phyloP scores from a whole-genome alignment of 2,329 filamentous ascomycete species.

The Epichloe festucae region DNA sequence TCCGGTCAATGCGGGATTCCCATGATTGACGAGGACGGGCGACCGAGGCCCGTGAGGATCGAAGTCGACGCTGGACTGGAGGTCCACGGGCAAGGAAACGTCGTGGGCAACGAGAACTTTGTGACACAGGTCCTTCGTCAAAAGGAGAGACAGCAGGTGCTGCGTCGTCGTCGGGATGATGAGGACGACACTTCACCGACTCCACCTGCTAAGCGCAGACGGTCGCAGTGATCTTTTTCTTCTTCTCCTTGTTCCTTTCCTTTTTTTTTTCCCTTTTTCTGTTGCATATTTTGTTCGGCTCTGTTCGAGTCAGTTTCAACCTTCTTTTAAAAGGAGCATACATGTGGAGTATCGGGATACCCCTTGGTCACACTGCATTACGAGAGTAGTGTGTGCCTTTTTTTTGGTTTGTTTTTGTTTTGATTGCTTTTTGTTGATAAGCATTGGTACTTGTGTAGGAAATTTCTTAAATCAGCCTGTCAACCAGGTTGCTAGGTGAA shows the following conservation, averaged over 20 bases:
- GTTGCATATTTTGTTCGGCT: not conserved
- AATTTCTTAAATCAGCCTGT: too few species aligned
- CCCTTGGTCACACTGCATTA: not conserved
- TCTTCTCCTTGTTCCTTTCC: not conserved
- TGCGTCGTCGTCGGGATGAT: constrained; percentile 11
- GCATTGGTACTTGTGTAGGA: too few species aligned
- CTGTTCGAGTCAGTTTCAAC: not conserved
- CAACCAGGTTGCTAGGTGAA: too few species aligned
- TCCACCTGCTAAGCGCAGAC: not conserved
- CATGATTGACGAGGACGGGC: constrained; percentile 33
- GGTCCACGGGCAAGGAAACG: constrained; percentile 30
- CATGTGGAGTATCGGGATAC: not conserved
- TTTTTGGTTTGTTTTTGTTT: not conserved
- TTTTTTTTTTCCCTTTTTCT: not conserved
- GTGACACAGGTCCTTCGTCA: constrained; percentile 15
- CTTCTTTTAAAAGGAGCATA: not conserved
- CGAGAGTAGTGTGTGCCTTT: not conserved
- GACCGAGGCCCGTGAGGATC: constrained; percentile 27
- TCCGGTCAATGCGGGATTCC: constrained; percentile 26
- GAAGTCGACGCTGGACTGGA: constrained; percentile 32
- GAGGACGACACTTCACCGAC: constrained; percentile 3
- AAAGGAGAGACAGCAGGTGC: not conserved
- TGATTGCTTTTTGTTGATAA: not conserved
- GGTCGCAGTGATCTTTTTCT: not conserved
- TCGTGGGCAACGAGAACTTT: constrained; percentile 24